Evolutionary conservation across 2,329 filamentous ascomycete species (phyloP).

Genomic region (Monilinia aucupariae): DNA sequence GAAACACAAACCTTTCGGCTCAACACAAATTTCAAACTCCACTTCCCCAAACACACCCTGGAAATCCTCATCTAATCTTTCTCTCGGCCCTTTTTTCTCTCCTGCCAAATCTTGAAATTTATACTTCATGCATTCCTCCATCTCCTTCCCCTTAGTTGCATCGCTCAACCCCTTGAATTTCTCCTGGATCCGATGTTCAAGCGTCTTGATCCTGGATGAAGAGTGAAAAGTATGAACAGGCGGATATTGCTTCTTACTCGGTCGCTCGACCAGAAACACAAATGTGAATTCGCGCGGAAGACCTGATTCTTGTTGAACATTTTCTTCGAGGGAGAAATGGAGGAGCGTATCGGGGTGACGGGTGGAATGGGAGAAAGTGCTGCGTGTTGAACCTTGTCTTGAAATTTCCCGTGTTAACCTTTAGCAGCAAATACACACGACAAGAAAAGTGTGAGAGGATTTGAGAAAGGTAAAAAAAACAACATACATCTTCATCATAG

Average conservation of each 20-base stretch:
- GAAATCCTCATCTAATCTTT: not conserved
- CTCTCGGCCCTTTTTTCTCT: not conserved
- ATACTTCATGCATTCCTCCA: not conserved
- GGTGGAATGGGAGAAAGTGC: not conserved
- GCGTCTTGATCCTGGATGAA: not conserved
- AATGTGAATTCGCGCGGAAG: constrained; percentile 48
- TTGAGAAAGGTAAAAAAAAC: not conserved
- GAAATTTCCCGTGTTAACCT: not conserved
- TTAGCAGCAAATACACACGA: not conserved
- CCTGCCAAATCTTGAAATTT: not conserved
- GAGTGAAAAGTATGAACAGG: constrained; percentile 16
- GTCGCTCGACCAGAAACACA: constrained; percentile 40
- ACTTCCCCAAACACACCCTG: not conserved
- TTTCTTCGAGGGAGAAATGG: constrained; percentile 48
- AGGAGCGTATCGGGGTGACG: constrained; percentile 33
- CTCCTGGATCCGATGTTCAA: not conserved
- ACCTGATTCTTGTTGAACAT: constrained; percentile 43
- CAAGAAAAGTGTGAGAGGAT: not conserved
- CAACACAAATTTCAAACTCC: constrained; percentile 5
- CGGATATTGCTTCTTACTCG: constrained; percentile 7
- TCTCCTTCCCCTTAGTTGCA: too few relatives aligned
- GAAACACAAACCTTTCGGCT: not conserved
- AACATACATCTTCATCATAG: constrained; percentile 29
- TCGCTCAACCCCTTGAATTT: not conserved
- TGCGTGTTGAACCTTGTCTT: constrained; percentile 15